Base-by-base conservation (phyloP, 2,329 filamentous ascomycete species). In the Helotiales sp. region DNA sequence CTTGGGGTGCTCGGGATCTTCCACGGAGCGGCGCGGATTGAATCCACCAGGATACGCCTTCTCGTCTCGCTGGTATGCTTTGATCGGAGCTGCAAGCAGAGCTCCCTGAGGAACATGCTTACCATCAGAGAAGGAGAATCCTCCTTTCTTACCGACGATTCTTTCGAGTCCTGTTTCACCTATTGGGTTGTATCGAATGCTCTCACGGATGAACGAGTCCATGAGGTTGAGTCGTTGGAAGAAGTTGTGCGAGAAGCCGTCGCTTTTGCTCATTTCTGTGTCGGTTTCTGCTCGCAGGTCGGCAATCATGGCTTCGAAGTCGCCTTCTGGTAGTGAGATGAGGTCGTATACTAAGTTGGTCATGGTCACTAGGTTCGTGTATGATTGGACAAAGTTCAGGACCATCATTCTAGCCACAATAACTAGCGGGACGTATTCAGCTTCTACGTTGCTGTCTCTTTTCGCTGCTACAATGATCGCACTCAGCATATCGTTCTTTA, bases 261-360 rank as follows among this genome's bases (percentile, higher is more conserved):
- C 52, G 28, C 52, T 28, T 34, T 22, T 57, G 15, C 10, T 37
- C 52, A 57, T 20, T 30, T 57, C 52, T 1, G 11, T 30, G 26
- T 32, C 10, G 11, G 34, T 32, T 37, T 57, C 52, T 20, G 52
- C 28, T 6, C 52, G 52, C 10, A 57, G 52, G 28, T 57, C 52
- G 8, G 52, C 11, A 11, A 57, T 30, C 30, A 57, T 32, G 13
- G 28, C 13, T 28, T 57, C 52, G 28, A 57, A 57, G 4, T 57
- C 52, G 52, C 52, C 52, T 20, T 32, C 4, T 8, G 52, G 52
- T 2, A 57, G 28, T 3, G 52, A 57, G 28, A 57, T 57, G 2
- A 57, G 52, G 52, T 57, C 52, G 52, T 32, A 57, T 3, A 57
- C n/a, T 4, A 57, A 7, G 52, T 57, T 57, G 52, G 52, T 57